Conservation (phyloP, 1,284 basidiomycete species). For the Sanghuangporus baumii region DNA sequence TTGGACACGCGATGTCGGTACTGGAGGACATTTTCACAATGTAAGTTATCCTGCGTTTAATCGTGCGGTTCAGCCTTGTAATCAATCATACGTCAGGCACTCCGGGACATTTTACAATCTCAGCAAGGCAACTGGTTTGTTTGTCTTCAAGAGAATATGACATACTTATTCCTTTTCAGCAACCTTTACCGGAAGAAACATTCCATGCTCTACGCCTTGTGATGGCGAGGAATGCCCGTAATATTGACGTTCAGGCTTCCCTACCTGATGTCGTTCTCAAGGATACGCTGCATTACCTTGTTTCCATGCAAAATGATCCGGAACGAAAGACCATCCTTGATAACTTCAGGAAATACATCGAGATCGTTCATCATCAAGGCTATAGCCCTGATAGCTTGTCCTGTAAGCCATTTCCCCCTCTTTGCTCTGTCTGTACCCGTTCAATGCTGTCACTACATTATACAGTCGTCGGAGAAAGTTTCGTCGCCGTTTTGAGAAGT, state of each 20-base stretch:
- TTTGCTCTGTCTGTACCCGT: background rate
- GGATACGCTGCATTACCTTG: conserved; percentile 43
- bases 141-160: background rate
- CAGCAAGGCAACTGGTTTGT: conserved; percentile 40
- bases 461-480: conserved; percentile 49
- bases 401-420: conserved; percentile 34
- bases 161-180: background rate
- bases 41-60: conserved; percentile 27
- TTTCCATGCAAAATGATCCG: conserved; percentile 43
- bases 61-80: background rate
- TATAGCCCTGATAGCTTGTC: conserved; percentile 47
- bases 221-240: conserved; percentile 12
- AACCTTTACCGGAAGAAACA: background rate
- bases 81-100: background rate
- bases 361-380: conserved; percentile 47
- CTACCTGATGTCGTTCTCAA: conserved; percentile 50
- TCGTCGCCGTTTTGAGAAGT: conserved; percentile 47
- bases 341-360: conserved; percentile 48
- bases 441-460: conserved; percentile 1
- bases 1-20: conserved; percentile 49
- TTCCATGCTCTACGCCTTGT: conserved; percentile 15
- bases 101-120: conserved; percentile 48
- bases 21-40: conserved; percentile 45
- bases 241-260: background rate
- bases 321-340: conserved; percentile 43